A percentile compares a stretch with the other conserved stretches of the same genome.
Conservation (phyloP, 2,329 filamentous ascomycete genomes). For the Annulohypoxylon truncatum region DNA sequence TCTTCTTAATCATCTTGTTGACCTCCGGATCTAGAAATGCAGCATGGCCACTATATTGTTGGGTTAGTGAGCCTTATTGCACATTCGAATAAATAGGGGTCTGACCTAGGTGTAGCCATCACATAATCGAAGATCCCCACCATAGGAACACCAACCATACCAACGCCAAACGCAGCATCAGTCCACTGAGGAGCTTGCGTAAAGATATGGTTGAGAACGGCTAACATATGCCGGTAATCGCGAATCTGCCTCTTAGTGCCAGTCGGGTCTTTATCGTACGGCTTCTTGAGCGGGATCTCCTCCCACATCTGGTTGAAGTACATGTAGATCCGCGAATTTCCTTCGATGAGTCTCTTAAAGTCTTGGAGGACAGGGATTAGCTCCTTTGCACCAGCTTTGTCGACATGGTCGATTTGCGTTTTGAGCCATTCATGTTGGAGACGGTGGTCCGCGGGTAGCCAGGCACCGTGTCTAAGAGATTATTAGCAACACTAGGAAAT, state of each 20-base stretch:
- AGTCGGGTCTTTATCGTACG: constrained; percentile 71
- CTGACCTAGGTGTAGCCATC: constrained; percentile 64
- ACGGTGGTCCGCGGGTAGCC: constrained; percentile 73
- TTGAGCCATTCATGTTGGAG: constrained; percentile 73
- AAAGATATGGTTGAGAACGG: constrained; percentile 71
- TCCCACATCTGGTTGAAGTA: constrained; percentile 75
- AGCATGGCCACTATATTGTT: constrained; percentile 58
- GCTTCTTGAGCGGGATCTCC: constrained; percentile 70
- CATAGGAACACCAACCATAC: constrained; percentile 67
- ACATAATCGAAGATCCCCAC: constrained; percentile 65
- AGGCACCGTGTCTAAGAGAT: constrained; percentile 56
- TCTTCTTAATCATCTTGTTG: constrained; percentile 64
- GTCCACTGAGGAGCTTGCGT: constrained; percentile 64
- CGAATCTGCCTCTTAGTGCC: constrained; percentile 69
- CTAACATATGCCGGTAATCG: constrained; percentile 74
- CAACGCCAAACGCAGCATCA: constrained; percentile 61
- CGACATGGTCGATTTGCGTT: constrained; percentile 65
- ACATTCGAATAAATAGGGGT: not conserved
- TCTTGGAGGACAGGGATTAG: constrained; percentile 71
- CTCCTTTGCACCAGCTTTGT: constrained; percentile 59
- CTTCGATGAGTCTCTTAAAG: constrained; percentile 74
- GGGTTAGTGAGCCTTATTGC: constrained; percentile 1
- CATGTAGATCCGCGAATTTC: constrained; percentile 72
- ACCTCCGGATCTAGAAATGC: constrained; percentile 67
- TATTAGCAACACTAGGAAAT: not conserved